Evolutionary conservation across 192 early-diverging fungal genomes (phyloP), one percentile per base, ranked within the genome.

Genomic region (Umbelopsis sp.): DNA sequence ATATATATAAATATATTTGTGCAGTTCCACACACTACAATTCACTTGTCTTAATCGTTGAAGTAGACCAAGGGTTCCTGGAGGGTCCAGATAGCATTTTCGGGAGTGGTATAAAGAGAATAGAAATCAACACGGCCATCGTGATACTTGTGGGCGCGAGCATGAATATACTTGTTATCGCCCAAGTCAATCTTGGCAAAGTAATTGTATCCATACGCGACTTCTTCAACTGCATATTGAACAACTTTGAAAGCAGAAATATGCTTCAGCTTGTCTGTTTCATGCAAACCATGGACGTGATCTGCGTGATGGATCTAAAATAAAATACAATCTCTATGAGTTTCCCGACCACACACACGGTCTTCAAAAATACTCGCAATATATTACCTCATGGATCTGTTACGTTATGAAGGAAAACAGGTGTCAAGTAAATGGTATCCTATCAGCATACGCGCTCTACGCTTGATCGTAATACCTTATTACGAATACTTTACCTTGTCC

Each of bases 151-250:
- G 81, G 26, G 78, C 80, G 66, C 86, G 78, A 45, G 75, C 85
- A 70, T 86, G 87, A 51, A 88, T 71, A 59, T 71, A 88, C 68
- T 85, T 81, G 21, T 66, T 77, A 25, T 83, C 80, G 14, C 82
- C 87, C 32, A 88, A 69, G 34, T 85, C 71, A 45, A 88, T 77
- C 72, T 88, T 88, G 70, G 75, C 87, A 47, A 82, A 86, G 77
- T 86, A 86, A 73, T 80, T 83, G 56, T 50, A 71, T 56, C 87
- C 87, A 43, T 82, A 88, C 0, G 83, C 74, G 38, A 86, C 84
- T 59, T 83, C 79, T 75, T 84, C 85, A 25, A 70, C 75, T 26
- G 83, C 85, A 76, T 81, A 84, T 51, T 83, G 75, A 51, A 76
- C 66, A 14, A 85, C 71, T 49, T 80, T 82, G 71, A 77, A 88